Conservation (phyloP, 2,329 filamentous ascomycete species). For the Elsinoe arachidis region DNA sequence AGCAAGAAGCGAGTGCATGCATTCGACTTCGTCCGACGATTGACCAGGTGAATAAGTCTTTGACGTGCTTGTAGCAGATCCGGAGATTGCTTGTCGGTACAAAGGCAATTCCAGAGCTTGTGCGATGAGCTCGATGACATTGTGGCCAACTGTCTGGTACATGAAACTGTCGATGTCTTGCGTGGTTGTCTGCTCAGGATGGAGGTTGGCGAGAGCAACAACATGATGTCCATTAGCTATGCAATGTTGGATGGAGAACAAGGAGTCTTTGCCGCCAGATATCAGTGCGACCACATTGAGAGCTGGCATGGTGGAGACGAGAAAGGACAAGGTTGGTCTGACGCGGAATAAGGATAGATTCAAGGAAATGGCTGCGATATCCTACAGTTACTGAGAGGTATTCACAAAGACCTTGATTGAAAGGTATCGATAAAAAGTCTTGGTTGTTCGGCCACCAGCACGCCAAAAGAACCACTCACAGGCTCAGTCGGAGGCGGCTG, state of each 20-base stretch:
- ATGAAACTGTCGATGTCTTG: slow-evolving; percentile 93
- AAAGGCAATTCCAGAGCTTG: slow-evolving; percentile 71
- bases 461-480: slow-evolving; percentile 28
- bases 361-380: neutral
- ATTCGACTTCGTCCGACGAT: slow-evolving; percentile 72
- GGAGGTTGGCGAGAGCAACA: slow-evolving; percentile 81
- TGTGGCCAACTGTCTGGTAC: slow-evolving; percentile 96
- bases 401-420: neutral
- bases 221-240: slow-evolving; percentile 74
- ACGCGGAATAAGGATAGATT: neutral
- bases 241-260: slow-evolving; percentile 89
- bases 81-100: slow-evolving; percentile 69
- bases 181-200: slow-evolving; percentile 49
- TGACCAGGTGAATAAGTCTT: slow-evolving; percentile 53
- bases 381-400: neutral
- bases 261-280: slow-evolving; percentile 94
- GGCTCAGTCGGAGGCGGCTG: slow-evolving; percentile 27
- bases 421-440: neutral
- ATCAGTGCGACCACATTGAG: slow-evolving; percentile 81
- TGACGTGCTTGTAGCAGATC: slow-evolving; percentile 59
- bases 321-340: neutral
- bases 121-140: slow-evolving; percentile 76
- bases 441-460: slow-evolving; percentile 27
- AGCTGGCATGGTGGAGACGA: slow-evolving; percentile 19
- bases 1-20: slow-evolving; percentile 65